phyloP scores from a whole-genome alignment of 148 eudicot genomes.

The Nyssa sinensis region DNA sequence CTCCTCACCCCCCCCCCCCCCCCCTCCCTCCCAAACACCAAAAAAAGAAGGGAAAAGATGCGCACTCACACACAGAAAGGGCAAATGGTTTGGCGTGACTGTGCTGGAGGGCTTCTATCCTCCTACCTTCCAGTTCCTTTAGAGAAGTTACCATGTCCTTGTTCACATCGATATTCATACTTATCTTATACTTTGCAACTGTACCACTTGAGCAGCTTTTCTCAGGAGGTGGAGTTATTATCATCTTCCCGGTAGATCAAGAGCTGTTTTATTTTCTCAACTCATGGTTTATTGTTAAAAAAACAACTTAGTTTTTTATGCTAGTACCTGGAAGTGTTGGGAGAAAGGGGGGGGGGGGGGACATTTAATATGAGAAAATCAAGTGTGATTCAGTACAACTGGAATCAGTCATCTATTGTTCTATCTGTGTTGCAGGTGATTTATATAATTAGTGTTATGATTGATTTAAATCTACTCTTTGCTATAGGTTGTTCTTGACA shows the following conservation, averaged over 20 bases:
- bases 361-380: neutral
- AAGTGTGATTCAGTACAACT: neutral
- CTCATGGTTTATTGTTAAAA: neutral
- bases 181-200: neutral
- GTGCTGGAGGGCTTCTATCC: neutral
- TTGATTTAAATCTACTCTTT: neutral
- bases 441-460: neutral
- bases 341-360: too few species aligned
- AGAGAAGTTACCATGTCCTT: neutral
- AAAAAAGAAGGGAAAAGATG: too few species aligned
- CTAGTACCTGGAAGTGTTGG: neutral
- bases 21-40: neutral
- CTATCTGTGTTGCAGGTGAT: neutral
- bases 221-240: neutral
- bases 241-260: neutral
- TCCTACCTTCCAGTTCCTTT: neutral
- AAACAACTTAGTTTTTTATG: neutral
- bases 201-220: neutral
- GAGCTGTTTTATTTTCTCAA: neutral
- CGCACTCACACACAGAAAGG: too few species aligned
- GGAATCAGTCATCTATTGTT: neutral
- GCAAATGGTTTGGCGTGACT: neutral
- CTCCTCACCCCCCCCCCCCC: neutral
- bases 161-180: neutral
- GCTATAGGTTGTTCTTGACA: slow-evolving; percentile 78